These are phyloP conservation scores for Leishmania major DNA, from an alignment of 208 protist species.

Conservation along the genomic window DNA sequence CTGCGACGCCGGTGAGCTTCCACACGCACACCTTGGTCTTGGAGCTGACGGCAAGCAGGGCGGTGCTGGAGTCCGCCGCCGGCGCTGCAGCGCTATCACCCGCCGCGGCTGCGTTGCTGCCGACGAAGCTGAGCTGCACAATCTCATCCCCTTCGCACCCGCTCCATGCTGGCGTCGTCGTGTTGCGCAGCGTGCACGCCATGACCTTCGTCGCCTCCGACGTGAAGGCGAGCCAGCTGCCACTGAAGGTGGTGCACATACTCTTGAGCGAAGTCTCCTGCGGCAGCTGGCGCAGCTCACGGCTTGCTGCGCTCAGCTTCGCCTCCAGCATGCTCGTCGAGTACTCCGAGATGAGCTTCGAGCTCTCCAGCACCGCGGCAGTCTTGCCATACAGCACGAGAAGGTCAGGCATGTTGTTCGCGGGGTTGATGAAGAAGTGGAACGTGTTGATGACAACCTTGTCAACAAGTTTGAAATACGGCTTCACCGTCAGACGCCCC, in stretches of 20 bases:
- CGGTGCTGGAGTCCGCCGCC: slow-evolving; percentile 29
- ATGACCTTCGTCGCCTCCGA: slow-evolving; percentile 61
- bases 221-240: slow-evolving; percentile 89
- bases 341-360: slow-evolving; percentile 70
- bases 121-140: slow-evolving; percentile 61
- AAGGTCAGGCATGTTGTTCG: slow-evolving; percentile 61
- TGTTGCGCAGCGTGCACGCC: slow-evolving; percentile 84
- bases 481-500: slow-evolving; percentile 52
- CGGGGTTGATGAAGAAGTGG: slow-evolving; percentile 84
- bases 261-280: slow-evolving; percentile 33
- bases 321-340: slow-evolving; percentile 43
- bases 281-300: slow-evolving; percentile 54
- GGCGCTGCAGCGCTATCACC: slow-evolving; percentile 11
- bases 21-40: slow-evolving; percentile 59
- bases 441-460: slow-evolving; percentile 70
- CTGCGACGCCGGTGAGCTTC: slow-evolving; percentile 64
- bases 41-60: slow-evolving; percentile 62
- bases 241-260: slow-evolving; percentile 63
- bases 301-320: slow-evolving; percentile 50
- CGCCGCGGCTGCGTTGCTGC: slow-evolving; percentile 25
- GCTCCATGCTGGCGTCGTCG: slow-evolving; percentile 76
- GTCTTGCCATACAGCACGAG: slow-evolving; percentile 77
- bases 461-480: slow-evolving; percentile 81
- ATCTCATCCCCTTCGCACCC: slow-evolving; percentile 63
- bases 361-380: slow-evolving; percentile 75